Base-by-base conservation (phyloP, 1,139 yeast genomes). In the Nematodospora anomalae region DNA sequence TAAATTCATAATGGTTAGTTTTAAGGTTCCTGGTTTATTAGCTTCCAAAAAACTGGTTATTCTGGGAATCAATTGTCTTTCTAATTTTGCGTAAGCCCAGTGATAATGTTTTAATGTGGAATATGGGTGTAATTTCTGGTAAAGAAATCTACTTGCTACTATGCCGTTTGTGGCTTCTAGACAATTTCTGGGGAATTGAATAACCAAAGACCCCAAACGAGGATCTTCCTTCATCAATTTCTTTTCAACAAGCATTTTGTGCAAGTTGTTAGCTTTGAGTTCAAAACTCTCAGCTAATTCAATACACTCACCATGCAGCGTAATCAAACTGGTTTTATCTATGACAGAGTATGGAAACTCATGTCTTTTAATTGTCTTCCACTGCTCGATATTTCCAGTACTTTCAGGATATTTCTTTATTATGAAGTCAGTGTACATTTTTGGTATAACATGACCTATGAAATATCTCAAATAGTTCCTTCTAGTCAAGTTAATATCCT, bases 381-480 rank as follows among this genome's bases (percentile, higher is more conserved):
- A 8, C 8, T 18, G 7, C 21, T 18, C 21, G 21, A 18, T 6
- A 18, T 18, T 18, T 18, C 21, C 21, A 6, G 8, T 8, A 18
- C 8, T 18, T 18, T 18, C 21, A 18, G 21, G 21, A 18, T 18
- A 18, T 6, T 6, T 18, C 21, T 18, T 18, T 18, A 6, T 18
- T 6, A 18, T 18, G 11, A 16, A 25, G 13, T 16, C 26, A 8
- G 14, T 16, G 11, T 28, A 26, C 16, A 37, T 38, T 13, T 28
- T 15, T 1, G 71, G 70, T 5, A 62, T 55, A 21, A 51, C 54
- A 8, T 55, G 52, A 21, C 53, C 52, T n/a, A 69, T 48, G 28
- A 61, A 44, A 23, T 58, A 41, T 25, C 83, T 58, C 7, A 69
- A 55, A 21, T 55, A 58, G 47, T 85, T 85, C 23, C 95, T 61